These are phyloP conservation scores for Pseudopithomyces maydicus DNA, from an alignment of 2,329 filamentous ascomycete genomes.

Conservation along the genomic window DNA sequence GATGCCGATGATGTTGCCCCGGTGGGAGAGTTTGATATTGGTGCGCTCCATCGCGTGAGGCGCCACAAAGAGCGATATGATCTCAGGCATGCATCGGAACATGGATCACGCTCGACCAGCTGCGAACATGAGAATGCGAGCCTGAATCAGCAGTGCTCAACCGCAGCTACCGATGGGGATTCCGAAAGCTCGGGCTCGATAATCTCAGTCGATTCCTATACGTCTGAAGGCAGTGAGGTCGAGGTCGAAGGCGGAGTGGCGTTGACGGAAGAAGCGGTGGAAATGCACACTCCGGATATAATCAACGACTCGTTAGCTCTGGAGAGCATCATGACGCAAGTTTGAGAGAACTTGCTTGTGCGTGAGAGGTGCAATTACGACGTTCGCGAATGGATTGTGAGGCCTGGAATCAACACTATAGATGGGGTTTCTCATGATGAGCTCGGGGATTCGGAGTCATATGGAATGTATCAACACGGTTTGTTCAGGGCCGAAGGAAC, in stretches of 20 bases:
- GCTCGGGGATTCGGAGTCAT: background rate
- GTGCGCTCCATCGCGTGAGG: slow-evolving; percentile 29
- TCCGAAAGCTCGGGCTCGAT: slow-evolving; percentile 20
- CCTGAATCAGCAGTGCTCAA: background rate
- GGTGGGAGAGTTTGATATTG: slow-evolving; percentile 32
- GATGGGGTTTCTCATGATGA: too few species aligned
- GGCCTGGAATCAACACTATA: background rate
- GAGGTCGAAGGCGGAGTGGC: slow-evolving; percentile 60
- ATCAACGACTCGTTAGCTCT: slow-evolving; percentile 12
- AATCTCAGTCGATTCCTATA: slow-evolving; percentile 26
- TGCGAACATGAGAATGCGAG: slow-evolving; percentile 18
- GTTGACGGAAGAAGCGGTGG: slow-evolving; percentile 62
- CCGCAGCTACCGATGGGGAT: background rate
- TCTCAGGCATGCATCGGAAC: slow-evolving; percentile 16
- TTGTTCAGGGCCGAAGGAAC: background rate
- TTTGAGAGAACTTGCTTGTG: slow-evolving; percentile 9
- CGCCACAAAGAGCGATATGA: slow-evolving; percentile 33
- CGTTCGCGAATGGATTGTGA: background rate
- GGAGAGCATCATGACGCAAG: slow-evolving; percentile 35
- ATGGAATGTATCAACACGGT: background rate
- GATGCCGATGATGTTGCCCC: slow-evolving; percentile 9
- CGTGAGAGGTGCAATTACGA: background rate
- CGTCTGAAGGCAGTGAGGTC: slow-evolving; percentile 45
- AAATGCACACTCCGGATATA: slow-evolving; percentile 49
- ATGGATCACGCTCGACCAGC: background rate